Evolutionary conservation across 768 basidiomycete genomes (phyloP).

Genomic region (Naganishia vaughanmartiniae): DNA sequence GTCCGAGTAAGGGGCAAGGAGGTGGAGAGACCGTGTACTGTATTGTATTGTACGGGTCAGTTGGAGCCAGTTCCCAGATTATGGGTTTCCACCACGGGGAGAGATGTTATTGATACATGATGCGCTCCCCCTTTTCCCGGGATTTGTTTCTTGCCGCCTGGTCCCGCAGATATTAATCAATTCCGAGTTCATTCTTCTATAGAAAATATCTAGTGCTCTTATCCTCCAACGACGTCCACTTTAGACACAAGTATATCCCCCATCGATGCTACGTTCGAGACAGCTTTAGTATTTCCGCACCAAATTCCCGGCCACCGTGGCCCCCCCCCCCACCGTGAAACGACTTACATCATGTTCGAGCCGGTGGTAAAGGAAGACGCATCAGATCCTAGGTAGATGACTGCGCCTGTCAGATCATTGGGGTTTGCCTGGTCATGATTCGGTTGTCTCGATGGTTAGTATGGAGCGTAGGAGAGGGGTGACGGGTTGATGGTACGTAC

Average conservation of each 20-base stretch:
- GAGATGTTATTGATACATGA: too few relatives aligned
- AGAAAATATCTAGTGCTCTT: too few relatives aligned
- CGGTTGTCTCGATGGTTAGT: not conserved
- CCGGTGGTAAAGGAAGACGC: slow-evolving; percentile 89
- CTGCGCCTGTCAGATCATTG: slow-evolving; percentile 80
- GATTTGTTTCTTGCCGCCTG: too few relatives aligned
- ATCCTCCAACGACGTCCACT: not conserved
- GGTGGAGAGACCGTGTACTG: not conserved
- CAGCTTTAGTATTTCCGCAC: not conserved
- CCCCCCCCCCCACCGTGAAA: too few relatives aligned
- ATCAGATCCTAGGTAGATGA: slow-evolving; percentile 86
- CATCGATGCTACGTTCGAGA: slow-evolving; percentile 70
- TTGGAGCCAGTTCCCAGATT: not conserved
- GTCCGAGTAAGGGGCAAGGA: not conserved
- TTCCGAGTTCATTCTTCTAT: too few relatives aligned
- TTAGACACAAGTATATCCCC: slow-evolving; percentile 68
- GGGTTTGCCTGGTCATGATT: slow-evolving; percentile 65
- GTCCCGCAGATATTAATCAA: too few relatives aligned
- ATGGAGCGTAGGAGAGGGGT: not conserved
- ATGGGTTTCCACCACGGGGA: too few relatives aligned
- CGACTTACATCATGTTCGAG: slow-evolving; percentile 50
- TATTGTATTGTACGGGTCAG: not conserved
- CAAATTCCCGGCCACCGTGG: not conserved
- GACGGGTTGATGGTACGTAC: slow-evolving; percentile 3
- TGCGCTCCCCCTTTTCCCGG: too few relatives aligned